Percentiles rank a stretch among this genome's conserved stretches.
phyloP scores from a whole-genome alignment of 2,329 filamentous ascomycete species.

The Exophiala lecanii-corni region DNA sequence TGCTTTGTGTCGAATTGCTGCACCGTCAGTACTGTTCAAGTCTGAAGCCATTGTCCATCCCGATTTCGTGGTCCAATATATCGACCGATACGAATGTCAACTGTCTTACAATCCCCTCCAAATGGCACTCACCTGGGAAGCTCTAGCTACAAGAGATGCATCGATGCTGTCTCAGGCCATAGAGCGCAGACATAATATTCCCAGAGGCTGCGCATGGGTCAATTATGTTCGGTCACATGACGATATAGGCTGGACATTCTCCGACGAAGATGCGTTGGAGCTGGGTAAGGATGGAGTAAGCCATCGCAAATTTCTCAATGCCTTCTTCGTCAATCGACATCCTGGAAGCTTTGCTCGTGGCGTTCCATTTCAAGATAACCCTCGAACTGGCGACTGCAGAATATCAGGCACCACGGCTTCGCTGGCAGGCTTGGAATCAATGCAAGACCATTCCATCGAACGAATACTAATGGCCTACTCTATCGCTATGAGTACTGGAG shows the following conservation, averaged over 20 bases:
- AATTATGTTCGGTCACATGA: slow-evolving; percentile 26
- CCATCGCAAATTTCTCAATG: slow-evolving; percentile 25
- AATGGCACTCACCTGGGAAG: slow-evolving; percentile 26
- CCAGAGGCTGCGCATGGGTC: slow-evolving; percentile 25
- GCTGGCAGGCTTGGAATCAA: slow-evolving; percentile 22
- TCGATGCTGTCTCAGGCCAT: slow-evolving; percentile 25
- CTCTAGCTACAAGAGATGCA: slow-evolving; percentile 22
- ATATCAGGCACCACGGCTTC: slow-evolving; percentile 25
- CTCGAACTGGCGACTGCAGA: slow-evolving; percentile 23
- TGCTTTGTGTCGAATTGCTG: slow-evolving; percentile 23
- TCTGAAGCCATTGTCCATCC: slow-evolving; percentile 26
- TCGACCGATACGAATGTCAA: slow-evolving; percentile 25
- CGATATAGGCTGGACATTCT: slow-evolving; percentile 26
- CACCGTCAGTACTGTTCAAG: slow-evolving; percentile 25
- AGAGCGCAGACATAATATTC: slow-evolving; percentile 24
- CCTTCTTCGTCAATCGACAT: slow-evolving; percentile 26
- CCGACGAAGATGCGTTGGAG: slow-evolving; percentile 23
- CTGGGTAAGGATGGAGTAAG: slow-evolving; percentile 22
- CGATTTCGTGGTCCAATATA: slow-evolving; percentile 24
- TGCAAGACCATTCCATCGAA: slow-evolving; percentile 23
- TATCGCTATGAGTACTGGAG: slow-evolving; percentile 25
- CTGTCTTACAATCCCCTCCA: slow-evolving; percentile 25
- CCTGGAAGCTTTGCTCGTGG: slow-evolving; percentile 24
- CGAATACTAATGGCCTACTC: slow-evolving; percentile 23
- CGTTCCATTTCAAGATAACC: slow-evolving; percentile 25